Evolutionary conservation across 2,329 filamentous ascomycete species (phyloP).

Genomic region (Fusarium compactum): DNA sequence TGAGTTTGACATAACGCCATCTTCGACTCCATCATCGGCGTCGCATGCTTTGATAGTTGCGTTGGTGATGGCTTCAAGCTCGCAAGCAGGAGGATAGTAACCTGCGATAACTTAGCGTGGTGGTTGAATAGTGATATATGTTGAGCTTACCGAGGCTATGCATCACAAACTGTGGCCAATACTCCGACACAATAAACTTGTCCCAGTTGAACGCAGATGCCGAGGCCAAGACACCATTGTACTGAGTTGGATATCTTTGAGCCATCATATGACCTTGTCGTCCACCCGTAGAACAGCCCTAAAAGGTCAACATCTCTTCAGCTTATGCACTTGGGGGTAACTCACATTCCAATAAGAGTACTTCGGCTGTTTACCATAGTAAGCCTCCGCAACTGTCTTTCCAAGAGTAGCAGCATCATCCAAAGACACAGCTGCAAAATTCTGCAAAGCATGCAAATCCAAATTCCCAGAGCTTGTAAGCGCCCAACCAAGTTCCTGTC

Average conservation of each 20-base stretch:
- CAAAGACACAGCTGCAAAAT: slow-evolving; percentile 46
- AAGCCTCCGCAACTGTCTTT: slow-evolving; percentile 56
- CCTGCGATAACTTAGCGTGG: no score
- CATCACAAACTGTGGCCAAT: slow-evolving; percentile 46
- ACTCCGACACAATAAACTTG: slow-evolving; percentile 34
- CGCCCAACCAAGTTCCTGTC: slow-evolving; percentile 24
- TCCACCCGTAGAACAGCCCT: slow-evolving; percentile 66
- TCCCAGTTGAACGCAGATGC: slow-evolving; percentile 58
- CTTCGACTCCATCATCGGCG: slow-evolving; percentile 38
- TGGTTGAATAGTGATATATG: no score
- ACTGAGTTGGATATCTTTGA: slow-evolving; percentile 64
- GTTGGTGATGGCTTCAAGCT: slow-evolving; percentile 51
- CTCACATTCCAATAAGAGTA: slow-evolving; percentile 61
- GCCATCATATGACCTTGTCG: slow-evolving; percentile 66
- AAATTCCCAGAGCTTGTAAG: slow-evolving; percentile 35
- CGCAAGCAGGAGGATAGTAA: slow-evolving; percentile 49
- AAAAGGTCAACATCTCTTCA: rapidly evolving
- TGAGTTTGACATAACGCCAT: slow-evolving; percentile 40
- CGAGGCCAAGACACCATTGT: slow-evolving; percentile 65
- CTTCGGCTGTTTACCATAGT: slow-evolving; percentile 53
- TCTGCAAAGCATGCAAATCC: slow-evolving; percentile 44
- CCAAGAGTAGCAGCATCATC: slow-evolving; percentile 54
- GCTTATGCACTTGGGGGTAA: rapidly evolving
- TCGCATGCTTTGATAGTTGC: slow-evolving; percentile 53
- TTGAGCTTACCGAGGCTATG: not conserved